Conservation (phyloP, 2,329 filamentous ascomycete genomes). For the Macrophomina tecta region DNA sequence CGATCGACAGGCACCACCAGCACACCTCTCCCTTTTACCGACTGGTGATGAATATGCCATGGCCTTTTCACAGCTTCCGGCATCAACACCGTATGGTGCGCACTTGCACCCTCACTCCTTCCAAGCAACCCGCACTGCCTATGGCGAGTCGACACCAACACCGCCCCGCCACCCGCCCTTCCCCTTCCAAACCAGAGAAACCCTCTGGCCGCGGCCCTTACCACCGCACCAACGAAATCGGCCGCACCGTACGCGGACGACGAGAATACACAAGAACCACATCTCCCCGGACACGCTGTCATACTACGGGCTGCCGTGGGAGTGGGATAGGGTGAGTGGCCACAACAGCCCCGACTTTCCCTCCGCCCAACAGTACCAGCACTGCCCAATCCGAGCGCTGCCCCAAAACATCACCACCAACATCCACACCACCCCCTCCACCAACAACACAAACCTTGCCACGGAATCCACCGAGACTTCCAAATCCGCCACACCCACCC, state of each 20-base stretch:
- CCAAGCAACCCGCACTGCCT: background rate
- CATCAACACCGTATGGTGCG: background rate
- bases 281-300: constrained; percentile 48
- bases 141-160: background rate
- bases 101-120: background rate
- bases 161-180: constrained; percentile 11
- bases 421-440: background rate
- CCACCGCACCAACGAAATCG: background rate
- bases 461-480: too few species aligned
- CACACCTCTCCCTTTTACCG: background rate
- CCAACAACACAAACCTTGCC: background rate
- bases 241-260: background rate
- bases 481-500: too few species aligned
- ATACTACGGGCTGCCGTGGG: constrained; percentile 57
- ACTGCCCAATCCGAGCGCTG: background rate
- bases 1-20: background rate
- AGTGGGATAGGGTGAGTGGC: constrained; percentile 53
- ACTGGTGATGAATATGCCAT: background rate
- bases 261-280: constrained; percentile 29
- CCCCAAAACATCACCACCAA: background rate
- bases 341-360: background rate
- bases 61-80: background rate
- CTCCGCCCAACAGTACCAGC: background rate
- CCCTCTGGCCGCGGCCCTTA: background rate
- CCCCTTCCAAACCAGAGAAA: background rate